A percentile compares a stretch with the other conserved stretches of the same genome.
phyloP scores from a whole-genome alignment of 331 rosid genomes.

The Rosa hybrid region DNA sequence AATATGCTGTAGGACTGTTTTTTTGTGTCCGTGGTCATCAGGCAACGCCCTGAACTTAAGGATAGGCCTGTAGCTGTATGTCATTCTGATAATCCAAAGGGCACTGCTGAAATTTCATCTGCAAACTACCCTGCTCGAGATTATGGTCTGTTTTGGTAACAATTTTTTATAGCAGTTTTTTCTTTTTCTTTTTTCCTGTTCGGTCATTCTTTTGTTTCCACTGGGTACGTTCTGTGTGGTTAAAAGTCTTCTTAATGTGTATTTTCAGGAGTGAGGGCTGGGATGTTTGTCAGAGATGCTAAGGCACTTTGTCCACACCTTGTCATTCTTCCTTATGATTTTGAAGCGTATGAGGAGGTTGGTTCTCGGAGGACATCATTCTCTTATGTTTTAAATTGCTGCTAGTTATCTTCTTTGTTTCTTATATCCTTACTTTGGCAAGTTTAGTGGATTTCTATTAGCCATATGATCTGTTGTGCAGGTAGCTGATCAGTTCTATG shows the following conservation, averaged over 20 bases:
- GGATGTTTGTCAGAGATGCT: constrained; percentile 92
- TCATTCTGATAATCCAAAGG: constrained; percentile 85
- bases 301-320: constrained; percentile 79
- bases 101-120: constrained; percentile 96
- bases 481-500: constrained; percentile 92
- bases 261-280: constrained; percentile 78
- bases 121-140: constrained; percentile 95
- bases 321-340: constrained; percentile 78
- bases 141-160: constrained; percentile 59
- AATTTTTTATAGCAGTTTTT: constrained; percentile 15
- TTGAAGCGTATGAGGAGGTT: constrained; percentile 93
- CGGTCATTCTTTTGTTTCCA: constrained; percentile 14
- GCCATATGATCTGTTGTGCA: constrained; percentile 38
- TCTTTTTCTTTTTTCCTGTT: constrained; percentile 15
- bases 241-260: constrained; percentile 11
- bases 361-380: constrained; percentile 12
- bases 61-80: constrained; percentile 90
- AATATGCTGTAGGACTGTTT: constrained; percentile 79
- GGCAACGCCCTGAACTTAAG: constrained; percentile 59
- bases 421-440: background rate
- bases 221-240: constrained; percentile 12
- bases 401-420: background rate
- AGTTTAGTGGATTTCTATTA: constrained; percentile 18
- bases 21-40: constrained; percentile 86
- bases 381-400: constrained; percentile 1